A percentile compares a stretch with the other conserved stretches of the same genome.
phyloP scores from a whole-genome alignment of 2,329 filamentous ascomycete species.

The Trichoderma simmonsii region DNA sequence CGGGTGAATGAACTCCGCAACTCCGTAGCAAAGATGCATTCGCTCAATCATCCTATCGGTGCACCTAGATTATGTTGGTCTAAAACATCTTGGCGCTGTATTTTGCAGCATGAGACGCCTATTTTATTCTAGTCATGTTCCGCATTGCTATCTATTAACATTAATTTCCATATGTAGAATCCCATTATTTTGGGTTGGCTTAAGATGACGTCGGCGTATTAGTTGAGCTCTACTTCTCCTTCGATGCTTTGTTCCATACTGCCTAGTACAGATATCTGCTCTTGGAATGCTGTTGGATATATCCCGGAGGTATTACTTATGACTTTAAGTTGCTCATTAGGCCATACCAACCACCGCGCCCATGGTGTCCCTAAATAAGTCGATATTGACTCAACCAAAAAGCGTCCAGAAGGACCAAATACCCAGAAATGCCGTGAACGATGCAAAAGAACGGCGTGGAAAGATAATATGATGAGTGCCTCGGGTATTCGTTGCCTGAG shows the following conservation, averaged over 20 bases:
- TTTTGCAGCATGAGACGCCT: background rate
- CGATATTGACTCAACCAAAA: constrained; percentile 8
- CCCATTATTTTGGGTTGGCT: background rate
- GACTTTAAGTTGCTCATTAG: background rate
- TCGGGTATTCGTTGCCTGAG: constrained; percentile 37
- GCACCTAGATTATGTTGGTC: background rate
- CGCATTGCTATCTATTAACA: background rate
- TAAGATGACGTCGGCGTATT: background rate
- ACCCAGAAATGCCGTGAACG: constrained; percentile 34
- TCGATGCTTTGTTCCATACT: background rate
- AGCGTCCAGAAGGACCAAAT: constrained; percentile 24
- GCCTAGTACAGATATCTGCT: background rate
- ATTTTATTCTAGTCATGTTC: background rate
- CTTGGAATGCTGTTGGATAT: background rate
- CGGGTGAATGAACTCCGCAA: background rate
- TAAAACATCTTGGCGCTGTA: background rate
- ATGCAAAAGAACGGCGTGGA: constrained; percentile 44
- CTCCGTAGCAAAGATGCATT: background rate
- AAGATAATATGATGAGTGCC: constrained; percentile 38
- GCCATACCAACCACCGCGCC: constrained; percentile 3
- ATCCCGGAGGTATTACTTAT: background rate
- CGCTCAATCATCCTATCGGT: background rate
- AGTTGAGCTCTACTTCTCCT: background rate
- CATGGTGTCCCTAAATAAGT: background rate
- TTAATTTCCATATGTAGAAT: background rate